A percentile compares a stretch with the other conserved stretches of the same genome.
Evolutionary conservation across 2,329 filamentous ascomycete species (phyloP).

Genomic region (Aspergillus puulaauensis): DNA sequence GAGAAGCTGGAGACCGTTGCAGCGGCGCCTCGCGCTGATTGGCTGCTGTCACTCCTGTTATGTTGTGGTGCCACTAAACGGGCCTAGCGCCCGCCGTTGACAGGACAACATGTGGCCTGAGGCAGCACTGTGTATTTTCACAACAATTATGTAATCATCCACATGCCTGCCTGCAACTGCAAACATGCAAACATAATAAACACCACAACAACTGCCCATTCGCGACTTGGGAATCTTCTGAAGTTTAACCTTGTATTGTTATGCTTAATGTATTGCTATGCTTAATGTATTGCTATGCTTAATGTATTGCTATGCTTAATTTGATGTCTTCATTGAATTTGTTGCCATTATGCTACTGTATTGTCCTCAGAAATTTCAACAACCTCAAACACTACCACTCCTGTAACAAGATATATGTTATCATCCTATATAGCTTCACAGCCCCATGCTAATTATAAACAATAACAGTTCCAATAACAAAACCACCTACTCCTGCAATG

Average conservation of each 20-base stretch:
- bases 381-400: too few species aligned
- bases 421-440: too few species aligned
- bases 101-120: constrained; percentile 40
- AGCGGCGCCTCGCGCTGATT: constrained; percentile 22
- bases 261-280: too few species aligned
- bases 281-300: too few species aligned
- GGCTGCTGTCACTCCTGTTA: constrained; percentile 41
- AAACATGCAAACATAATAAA: constrained; percentile 16
- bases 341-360: too few species aligned
- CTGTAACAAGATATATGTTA: too few species aligned
- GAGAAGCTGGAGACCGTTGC: background rate
- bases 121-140: background rate
- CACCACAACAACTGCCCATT: background rate
- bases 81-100: constrained; percentile 38
- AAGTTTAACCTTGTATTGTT: too few species aligned
- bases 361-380: too few species aligned
- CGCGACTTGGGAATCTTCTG: too few species aligned
- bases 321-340: too few species aligned
- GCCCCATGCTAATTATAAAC: too few species aligned
- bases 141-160: constrained; percentile 14
- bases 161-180: background rate
- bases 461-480: background rate
- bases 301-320: too few species aligned
- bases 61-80: constrained; percentile 35
- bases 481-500: background rate